phyloP scores from a whole-genome alignment of 768 basidiomycete genomes.

The Saitozyma podzolica region DNA sequence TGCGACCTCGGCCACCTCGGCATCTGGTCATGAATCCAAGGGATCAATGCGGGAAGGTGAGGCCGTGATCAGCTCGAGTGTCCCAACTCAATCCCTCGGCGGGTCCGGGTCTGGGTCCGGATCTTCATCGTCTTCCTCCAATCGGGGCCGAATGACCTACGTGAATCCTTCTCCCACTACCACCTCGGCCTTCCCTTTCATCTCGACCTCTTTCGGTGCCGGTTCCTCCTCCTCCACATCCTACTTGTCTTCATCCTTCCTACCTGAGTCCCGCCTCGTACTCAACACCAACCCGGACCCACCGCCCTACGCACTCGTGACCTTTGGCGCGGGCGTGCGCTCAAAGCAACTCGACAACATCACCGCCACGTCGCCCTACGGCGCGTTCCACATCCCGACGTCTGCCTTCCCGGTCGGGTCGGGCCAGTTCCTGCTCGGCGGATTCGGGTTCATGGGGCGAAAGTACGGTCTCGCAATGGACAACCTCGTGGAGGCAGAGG shows the following conservation, averaged over 20 bases:
- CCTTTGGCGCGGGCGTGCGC: slow-evolving; percentile 79
- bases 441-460: slow-evolving; percentile 84
- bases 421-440: slow-evolving; percentile 59
- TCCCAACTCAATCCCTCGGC: no score
- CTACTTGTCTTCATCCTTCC: slow-evolving; percentile 7
- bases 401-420: slow-evolving; percentile 54
- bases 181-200: slow-evolving; percentile 24
- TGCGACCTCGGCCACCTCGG: no score
- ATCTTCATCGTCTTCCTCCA: slow-evolving; percentile 8
- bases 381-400: slow-evolving; percentile 49
- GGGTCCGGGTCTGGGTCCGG: not conserved
- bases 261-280: slow-evolving; percentile 4
- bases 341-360: slow-evolving; percentile 82
- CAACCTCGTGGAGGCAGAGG: slow-evolving; percentile 85
- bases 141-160: slow-evolving; percentile 34
- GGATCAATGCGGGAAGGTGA: no score
- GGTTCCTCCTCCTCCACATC: slow-evolving; percentile 12
- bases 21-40: no score
- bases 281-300: slow-evolving; percentile 55
- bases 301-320: slow-evolving; percentile 67
- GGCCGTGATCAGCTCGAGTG: no score
- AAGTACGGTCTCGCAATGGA: slow-evolving; percentile 84
- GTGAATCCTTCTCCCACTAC: slow-evolving; percentile 44
- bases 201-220: slow-evolving; percentile 24
- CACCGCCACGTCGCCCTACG: slow-evolving; percentile 59